Evolutionary conservation across 179 eudicot genomes (phyloP).

Genomic region (Vitellaria paradoxa): DNA sequence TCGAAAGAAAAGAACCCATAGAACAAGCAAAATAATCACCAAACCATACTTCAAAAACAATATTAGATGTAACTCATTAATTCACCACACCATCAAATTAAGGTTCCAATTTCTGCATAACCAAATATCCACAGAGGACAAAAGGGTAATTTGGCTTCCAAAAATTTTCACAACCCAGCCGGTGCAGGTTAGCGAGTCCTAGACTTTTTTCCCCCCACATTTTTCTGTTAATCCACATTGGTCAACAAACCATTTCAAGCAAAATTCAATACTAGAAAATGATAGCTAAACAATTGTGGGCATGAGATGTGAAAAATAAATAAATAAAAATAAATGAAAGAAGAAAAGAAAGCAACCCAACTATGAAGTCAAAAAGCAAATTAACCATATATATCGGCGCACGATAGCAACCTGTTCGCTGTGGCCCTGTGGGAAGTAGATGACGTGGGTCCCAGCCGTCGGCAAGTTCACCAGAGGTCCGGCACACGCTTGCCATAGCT

Average conservation of each 20-base stretch:
- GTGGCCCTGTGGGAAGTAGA: slow-evolving; percentile 99
- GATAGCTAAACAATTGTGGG: neutral
- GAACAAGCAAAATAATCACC: too few species aligned
- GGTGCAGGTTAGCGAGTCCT: neutral
- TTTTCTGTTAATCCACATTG: neutral
- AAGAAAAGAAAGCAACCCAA: neutral
- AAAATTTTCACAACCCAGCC: neutral
- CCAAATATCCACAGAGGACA: neutral
- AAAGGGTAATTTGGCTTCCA: neutral
- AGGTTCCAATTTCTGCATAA: too few species aligned
- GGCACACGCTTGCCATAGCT: slow-evolving; percentile 99
- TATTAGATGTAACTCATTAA: too few species aligned
- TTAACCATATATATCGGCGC: slow-evolving; percentile 11
- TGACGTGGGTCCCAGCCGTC: slow-evolving; percentile 90
- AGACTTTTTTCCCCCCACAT: neutral
- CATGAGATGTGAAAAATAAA: neutral
- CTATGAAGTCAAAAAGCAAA: neutral
- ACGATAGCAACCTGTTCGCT: slow-evolving; percentile 77
- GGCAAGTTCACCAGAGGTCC: slow-evolving; percentile 98
- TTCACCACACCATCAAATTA: too few species aligned
- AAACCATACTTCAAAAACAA: too few species aligned
- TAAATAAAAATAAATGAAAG: too few species aligned
- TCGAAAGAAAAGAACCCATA: too few species aligned
- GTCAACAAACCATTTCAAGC: neutral
- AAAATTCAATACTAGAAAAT: slow-evolving; percentile 5